Percentiles rank a stretch among this genome's conserved stretches.
Evolutionary conservation across 2,329 filamentous ascomycete genomes (phyloP).

Genomic region (Amauroascus verrucosus): DNA sequence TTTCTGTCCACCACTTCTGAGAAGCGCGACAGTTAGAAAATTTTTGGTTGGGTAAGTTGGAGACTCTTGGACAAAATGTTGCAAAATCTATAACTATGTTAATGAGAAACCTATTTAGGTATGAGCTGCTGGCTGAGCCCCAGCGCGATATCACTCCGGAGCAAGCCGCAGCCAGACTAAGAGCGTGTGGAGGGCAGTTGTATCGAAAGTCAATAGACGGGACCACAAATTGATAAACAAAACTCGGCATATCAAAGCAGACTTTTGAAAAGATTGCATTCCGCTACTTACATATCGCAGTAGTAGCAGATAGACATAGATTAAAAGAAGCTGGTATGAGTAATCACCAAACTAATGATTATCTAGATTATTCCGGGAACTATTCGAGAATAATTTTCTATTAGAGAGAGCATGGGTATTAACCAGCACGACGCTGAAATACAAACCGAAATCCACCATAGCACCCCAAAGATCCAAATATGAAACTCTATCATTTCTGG

Average conservation of each 20-base stretch:
- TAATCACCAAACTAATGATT: not conserved
- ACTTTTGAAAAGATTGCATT: not conserved
- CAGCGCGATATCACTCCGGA: constrained; percentile 96
- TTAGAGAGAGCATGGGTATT: not conserved
- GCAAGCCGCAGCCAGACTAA: constrained; percentile 71
- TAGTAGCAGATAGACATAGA: not conserved
- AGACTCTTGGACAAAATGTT: not conserved
- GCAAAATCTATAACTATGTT: not conserved
- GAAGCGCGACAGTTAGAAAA: constrained; percentile 88
- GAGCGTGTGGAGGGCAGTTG: constrained; percentile 66
- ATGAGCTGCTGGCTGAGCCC: constrained; percentile 94
- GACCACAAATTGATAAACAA: not conserved
- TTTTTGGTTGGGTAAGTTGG: constrained; percentile 67
- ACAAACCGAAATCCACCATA: not conserved
- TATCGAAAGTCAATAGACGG: constrained; percentile 58
- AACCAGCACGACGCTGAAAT: not conserved
- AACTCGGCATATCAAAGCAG: not conserved
- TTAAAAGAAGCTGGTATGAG: not conserved
- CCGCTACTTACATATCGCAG: not conserved
- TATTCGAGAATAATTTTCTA: not conserved
- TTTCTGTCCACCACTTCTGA: constrained; percentile 88
- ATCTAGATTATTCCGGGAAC: not conserved
- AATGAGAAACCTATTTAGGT: constrained; percentile 35
- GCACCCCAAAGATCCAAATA: not conserved
- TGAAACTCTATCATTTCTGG: not conserved